Conservation (phyloP, 1,284 basidiomycete species). For the Trichosporon asahii region DNA sequence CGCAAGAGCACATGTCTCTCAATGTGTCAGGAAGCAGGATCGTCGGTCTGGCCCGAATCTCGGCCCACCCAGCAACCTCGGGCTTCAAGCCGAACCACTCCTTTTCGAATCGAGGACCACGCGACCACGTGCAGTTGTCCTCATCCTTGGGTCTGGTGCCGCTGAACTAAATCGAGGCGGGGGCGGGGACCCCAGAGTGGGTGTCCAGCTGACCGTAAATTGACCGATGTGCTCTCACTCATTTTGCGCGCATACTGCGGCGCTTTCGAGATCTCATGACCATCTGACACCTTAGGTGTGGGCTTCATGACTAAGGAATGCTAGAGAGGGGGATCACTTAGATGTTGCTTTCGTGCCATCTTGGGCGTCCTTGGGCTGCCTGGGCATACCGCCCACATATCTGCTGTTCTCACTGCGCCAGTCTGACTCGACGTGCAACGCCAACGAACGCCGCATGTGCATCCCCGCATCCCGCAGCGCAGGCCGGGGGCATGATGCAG, state of each 20-base stretch:
- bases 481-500: not conserved
- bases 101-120: not conserved
- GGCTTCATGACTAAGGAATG: constrained; percentile 1
- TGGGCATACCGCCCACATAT: not conserved
- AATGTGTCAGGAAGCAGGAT: not conserved
- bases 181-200: not conserved
- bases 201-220: not conserved
- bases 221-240: not conserved
- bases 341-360: not conserved
- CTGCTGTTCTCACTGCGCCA: not conserved
- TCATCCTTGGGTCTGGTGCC: not conserved
- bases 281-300: not conserved
- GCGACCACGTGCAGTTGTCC: not conserved
- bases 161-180: not conserved
- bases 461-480: not conserved
- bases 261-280: not conserved
- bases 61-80: not conserved
- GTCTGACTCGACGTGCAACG: not conserved
- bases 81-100: not conserved
- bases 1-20: not conserved
- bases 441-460: not conserved
- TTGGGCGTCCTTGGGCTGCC: too few species aligned
- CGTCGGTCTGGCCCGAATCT: not conserved
- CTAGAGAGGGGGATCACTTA: not conserved
- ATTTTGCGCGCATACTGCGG: not conserved